Evolutionary conservation across 306 rosid genomes (phyloP), one percentile per base, ranked within the genome.

Genomic region (Glycine tomentella): DNA sequence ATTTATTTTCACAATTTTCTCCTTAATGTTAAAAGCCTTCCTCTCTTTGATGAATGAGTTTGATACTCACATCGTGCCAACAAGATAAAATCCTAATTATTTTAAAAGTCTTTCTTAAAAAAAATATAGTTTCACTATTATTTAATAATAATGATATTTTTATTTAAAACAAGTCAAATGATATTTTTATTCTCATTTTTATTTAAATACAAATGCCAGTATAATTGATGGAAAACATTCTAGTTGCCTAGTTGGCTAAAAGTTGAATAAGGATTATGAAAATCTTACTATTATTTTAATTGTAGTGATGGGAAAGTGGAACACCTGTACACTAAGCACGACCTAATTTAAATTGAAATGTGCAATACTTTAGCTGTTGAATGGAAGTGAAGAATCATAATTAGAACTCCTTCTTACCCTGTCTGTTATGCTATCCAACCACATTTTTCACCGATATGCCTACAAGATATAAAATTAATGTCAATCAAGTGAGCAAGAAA

Each of bases 401-500:
- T 25, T 1, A 72, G 34, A 33, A 20, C 38, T 69, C 31, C 65
- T 4, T 34, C 66, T 38, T 80, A 65, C 49, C 79, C 11, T 33
- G 3, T n/a, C 9, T 34, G 3, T 34, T 34, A 45, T 58, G 77
- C 49, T 38, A 69, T 80, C 3, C 40, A 34, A 45, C 36, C 53
- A 5, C 33, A 9, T 5, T 46, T 70, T 80, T 25, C 31, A 25
- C 31, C 31, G 31, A 25, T 25, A 25, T 25, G 31, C 2, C 51
- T 33, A 15, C 34, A 34, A 33, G 11, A 59, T 61, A 8, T 50
- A 36, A 46, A 25, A 25, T 25, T 36, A 58, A 65, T 15, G 20
- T 49, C 44, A 79, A 79, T 70, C 53, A 78, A 17, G 14, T 56
- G 17, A 20, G 15, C 53, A 12, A 40, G 63, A 67, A 49, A 53